phyloP scores from a whole-genome alignment of 306 rosid species.

The Delonix regia region DNA sequence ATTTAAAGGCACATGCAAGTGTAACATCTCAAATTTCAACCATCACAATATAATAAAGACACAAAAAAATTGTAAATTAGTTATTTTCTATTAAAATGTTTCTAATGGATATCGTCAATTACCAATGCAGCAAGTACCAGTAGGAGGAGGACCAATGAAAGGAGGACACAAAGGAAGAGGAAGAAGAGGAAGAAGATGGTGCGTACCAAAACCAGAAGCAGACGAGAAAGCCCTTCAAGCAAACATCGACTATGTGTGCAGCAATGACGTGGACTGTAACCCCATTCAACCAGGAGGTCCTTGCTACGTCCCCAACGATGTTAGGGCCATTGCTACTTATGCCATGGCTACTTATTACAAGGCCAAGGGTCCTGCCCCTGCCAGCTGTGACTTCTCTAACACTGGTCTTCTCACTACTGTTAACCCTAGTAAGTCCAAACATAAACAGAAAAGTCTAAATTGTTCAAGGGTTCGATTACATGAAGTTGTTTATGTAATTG shows the following conservation, averaged over 20 bases:
- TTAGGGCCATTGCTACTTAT: slow-evolving; percentile 58
- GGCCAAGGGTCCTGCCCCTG: slow-evolving; percentile 52
- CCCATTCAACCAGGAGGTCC: slow-evolving; percentile 68
- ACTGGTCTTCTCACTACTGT: slow-evolving; percentile 43
- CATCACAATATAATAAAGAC: no score
- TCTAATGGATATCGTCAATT: no score
- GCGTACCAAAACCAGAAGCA: slow-evolving; percentile 63
- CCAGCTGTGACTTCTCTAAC: slow-evolving; percentile 68
- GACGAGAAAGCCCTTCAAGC: slow-evolving; percentile 49
- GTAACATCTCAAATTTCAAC: no score
- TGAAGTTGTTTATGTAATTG: no score
- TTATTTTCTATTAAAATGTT: no score
- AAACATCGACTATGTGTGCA: slow-evolving; percentile 71
- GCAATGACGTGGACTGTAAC: slow-evolving; percentile 57
- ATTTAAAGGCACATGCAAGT: no score
- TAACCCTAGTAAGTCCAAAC: slow-evolving; percentile 59
- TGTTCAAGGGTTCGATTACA: no score
- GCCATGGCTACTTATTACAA: slow-evolving; percentile 76
- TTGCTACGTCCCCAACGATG: slow-evolving; percentile 52
- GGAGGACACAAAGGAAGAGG: slow-evolving; percentile 23
- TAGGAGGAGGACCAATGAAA: background rate
- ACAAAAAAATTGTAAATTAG: no score
- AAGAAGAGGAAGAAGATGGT: slow-evolving; percentile 50
- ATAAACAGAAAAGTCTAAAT: no score
- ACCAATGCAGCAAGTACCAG: slow-evolving; percentile 30